Conservation (phyloP, 257 asterid genomes). For the Coffea canephora region DNA sequence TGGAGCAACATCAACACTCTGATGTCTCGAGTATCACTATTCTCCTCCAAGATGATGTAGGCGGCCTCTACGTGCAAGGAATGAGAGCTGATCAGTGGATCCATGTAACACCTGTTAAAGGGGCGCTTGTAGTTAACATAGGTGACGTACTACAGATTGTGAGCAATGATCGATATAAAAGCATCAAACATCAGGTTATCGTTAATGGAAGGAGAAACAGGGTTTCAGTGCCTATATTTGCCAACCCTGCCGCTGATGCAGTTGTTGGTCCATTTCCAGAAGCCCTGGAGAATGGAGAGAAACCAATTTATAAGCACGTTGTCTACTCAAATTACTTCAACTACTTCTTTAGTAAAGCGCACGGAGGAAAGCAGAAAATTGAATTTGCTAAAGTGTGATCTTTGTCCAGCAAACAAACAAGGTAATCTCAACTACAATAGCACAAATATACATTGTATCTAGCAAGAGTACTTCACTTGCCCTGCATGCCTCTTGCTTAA, state of each 20-base stretch:
- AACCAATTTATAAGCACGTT: constrained; percentile 36
- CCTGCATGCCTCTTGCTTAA: no score
- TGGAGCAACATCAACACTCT: constrained; percentile 51
- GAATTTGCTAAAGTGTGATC: no score
- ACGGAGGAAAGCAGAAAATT: no score
- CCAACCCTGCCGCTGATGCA: constrained; percentile 35
- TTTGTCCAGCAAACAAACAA: no score
- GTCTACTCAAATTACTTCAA: constrained; percentile 44
- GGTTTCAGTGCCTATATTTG: constrained; percentile 51
- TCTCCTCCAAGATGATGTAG: constrained; percentile 60
- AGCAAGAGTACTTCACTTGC: no score
- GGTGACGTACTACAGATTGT: constrained; percentile 49
- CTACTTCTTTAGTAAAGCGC: constrained; percentile 48
- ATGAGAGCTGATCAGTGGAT: constrained; percentile 33
- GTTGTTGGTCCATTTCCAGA: constrained; percentile 41
- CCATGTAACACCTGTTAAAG: constrained; percentile 42
- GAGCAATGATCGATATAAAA: constrained; percentile 54
- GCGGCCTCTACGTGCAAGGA: constrained; percentile 50
- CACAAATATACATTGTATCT: no score
- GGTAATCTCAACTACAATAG: no score
- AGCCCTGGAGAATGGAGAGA: constrained; percentile 42
- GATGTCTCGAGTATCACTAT: constrained; percentile 48
- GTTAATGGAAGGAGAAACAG: constrained; percentile 33
- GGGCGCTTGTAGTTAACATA: constrained; percentile 45
- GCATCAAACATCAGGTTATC: constrained; percentile 52